Evolutionary conservation across 2,329 filamentous ascomycete genomes (phyloP).

Genomic region (Pseudogymnoascus destructans): DNA sequence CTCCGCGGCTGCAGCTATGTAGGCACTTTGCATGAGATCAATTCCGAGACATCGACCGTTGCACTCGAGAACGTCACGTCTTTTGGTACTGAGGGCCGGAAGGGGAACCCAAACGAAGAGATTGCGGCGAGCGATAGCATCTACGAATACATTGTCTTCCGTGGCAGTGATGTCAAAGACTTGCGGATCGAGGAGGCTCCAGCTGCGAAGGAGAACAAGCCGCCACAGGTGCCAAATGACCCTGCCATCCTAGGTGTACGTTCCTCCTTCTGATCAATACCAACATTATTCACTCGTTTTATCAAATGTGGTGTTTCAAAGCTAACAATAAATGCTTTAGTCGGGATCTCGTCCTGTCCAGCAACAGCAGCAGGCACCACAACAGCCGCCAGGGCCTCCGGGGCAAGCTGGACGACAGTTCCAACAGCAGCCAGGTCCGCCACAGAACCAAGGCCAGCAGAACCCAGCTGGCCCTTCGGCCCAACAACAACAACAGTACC

Average conservation of each 20-base stretch:
- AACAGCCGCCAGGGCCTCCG: slow-evolving; percentile 14
- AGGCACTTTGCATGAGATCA: slow-evolving; percentile 93
- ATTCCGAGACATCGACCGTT: slow-evolving; percentile 91
- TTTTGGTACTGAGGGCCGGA: slow-evolving; percentile 85
- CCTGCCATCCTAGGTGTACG: slow-evolving; percentile 95
- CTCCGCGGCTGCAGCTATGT: slow-evolving; percentile 56
- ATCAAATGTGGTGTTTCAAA: background rate
- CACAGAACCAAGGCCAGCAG: slow-evolving; percentile 15
- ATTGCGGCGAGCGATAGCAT: slow-evolving; percentile 73
- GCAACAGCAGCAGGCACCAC: slow-evolving; percentile 11
- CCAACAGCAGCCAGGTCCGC: slow-evolving; percentile 16
- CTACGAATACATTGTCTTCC: slow-evolving; percentile 98
- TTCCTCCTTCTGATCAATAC: slow-evolving; percentile 86
- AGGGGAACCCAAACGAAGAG: slow-evolving; percentile 65
- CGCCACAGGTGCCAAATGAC: slow-evolving; percentile 75
- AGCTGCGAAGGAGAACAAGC: slow-evolving; percentile 59
- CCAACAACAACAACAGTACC: slow-evolving; percentile 30
- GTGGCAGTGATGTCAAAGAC: slow-evolving; percentile 96
- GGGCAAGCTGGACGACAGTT: slow-evolving; percentile 10
- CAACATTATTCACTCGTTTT: background rate
- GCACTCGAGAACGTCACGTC: slow-evolving; percentile 93
- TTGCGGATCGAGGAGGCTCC: slow-evolving; percentile 80
- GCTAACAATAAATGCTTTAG: slow-evolving; percentile 5
- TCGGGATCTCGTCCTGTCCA: slow-evolving; percentile 2
- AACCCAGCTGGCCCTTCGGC: slow-evolving; percentile 13